Conservation (phyloP, 345 rosid genomes). For the Capsella bursapastoris region DNA sequence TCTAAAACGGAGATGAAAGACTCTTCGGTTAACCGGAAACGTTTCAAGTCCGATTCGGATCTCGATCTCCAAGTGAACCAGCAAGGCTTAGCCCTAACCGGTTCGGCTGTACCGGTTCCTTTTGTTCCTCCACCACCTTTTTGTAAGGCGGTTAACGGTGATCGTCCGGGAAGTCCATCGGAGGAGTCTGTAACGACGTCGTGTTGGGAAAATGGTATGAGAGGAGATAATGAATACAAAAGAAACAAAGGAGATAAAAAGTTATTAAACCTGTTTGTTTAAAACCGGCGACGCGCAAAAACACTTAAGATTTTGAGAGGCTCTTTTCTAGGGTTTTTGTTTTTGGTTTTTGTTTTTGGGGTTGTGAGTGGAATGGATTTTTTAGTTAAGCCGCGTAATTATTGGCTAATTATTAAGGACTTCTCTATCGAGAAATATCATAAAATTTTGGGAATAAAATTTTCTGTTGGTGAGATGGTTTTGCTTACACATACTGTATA, state of each 20-base stretch:
- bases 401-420: conserved; percentile 56
- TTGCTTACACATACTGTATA: background rate
- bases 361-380: background rate
- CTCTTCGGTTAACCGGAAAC: conserved; percentile 18
- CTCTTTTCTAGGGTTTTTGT: conserved; percentile 18
- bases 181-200: conserved; percentile 89
- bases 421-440: conserved; percentile 51
- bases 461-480: background rate
- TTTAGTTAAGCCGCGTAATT: conserved; percentile 35
- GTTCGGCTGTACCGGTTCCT: conserved; percentile 4
- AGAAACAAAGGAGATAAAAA: conserved; percentile 29
- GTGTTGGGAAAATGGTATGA: conserved; percentile 58
- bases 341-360: no score
- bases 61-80: conserved; percentile 23
- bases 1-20: conserved; percentile 46
- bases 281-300: conserved; percentile 44
- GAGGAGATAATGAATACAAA: conserved; percentile 43
- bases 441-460: conserved; percentile 46
- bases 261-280: conserved; percentile 59
- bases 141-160: conserved; percentile 34
- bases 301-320: background rate
- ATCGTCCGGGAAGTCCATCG: conserved; percentile 71
- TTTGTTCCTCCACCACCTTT: conserved; percentile 33
- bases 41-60: conserved; percentile 23
- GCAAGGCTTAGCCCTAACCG: conserved; percentile 4